These are phyloP conservation scores for Ballota nigra DNA, from an alignment of 257 asterid species.

Conservation along the genomic window DNA sequence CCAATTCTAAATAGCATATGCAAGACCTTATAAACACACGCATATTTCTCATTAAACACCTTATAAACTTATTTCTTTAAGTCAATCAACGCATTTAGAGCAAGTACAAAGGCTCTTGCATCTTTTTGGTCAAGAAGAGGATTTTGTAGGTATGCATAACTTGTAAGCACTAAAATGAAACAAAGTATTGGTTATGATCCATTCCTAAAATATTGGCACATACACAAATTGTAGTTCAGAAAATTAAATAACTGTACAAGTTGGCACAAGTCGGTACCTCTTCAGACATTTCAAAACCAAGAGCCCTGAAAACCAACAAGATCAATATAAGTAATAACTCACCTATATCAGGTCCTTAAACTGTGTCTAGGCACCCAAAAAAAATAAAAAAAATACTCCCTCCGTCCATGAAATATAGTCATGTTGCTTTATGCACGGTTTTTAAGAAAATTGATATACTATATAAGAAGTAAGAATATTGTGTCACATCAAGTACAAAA, in stretches of 20 bases:
- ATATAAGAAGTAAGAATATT: too few relatives aligned
- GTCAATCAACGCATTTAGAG: background rate
- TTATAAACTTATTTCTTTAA: background rate
- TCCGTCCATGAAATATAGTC: too few relatives aligned
- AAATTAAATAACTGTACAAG: background rate
- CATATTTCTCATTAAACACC: background rate
- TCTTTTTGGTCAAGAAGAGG: background rate
- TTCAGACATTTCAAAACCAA: conserved; percentile 93
- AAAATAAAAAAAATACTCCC: too few relatives aligned
- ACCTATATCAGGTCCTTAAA: background rate
- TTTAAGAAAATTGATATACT: too few relatives aligned
- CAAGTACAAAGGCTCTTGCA: background rate
- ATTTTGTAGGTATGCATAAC: background rate
- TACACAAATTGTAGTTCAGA: background rate
- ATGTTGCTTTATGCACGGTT: too few relatives aligned
- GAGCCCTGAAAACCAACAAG: conserved; percentile 67
- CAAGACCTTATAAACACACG: background rate
- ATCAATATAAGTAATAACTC: conserved; percentile 11
- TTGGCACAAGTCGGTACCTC: conserved; percentile 54
- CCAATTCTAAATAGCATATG: background rate
- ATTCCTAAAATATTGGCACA: background rate
- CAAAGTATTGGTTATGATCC: background rate
- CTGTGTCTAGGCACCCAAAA: background rate
- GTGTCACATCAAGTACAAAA: too few relatives aligned
- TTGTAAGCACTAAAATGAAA: background rate